Evolutionary conservation across 1,139 yeast genomes (phyloP).

Genomic region (Blastobotrys buckinghamii): DNA sequence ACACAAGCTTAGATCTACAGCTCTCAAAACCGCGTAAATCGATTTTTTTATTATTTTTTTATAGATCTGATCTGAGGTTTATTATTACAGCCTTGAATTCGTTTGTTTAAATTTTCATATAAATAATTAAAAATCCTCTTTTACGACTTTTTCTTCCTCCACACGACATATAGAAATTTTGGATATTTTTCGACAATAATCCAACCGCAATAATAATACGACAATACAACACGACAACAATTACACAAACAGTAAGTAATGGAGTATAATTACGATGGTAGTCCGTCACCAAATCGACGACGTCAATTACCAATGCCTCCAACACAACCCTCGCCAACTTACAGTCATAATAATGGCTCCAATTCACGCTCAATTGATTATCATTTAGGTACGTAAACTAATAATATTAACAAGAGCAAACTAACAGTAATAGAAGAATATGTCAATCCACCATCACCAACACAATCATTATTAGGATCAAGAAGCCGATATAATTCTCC

Average conservation of each 20-base stretch:
- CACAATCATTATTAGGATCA: conserved; percentile 13
- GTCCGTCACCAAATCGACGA: conserved; percentile 9
- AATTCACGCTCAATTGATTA: conserved; percentile 7
- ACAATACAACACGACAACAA: background rate
- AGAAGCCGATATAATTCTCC: conserved; percentile 18
- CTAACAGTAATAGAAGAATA: conserved; percentile 2
- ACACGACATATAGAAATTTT: too few relatives aligned
- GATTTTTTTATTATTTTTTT: too few relatives aligned
- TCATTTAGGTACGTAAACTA: conserved; percentile 9
- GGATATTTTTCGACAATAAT: too few relatives aligned
- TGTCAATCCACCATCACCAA: background rate
- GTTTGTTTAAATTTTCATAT: too few relatives aligned
- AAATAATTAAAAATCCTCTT: too few relatives aligned
- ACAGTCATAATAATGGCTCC: conserved; percentile 1
- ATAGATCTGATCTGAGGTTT: too few relatives aligned
- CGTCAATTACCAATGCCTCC: conserved; percentile 15
- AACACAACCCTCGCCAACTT: conserved; percentile 8
- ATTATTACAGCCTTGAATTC: too few relatives aligned
- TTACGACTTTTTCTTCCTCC: too few relatives aligned
- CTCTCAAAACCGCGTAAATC: too few relatives aligned
- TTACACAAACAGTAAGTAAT: background rate
- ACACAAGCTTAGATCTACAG: too few relatives aligned
- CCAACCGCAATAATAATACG: background rate
- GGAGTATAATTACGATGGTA: conserved; percentile 2
- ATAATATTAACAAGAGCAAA: background rate